Base-by-base conservation (phyloP, 805 yeast species). In the Candida glaebosa region DNA sequence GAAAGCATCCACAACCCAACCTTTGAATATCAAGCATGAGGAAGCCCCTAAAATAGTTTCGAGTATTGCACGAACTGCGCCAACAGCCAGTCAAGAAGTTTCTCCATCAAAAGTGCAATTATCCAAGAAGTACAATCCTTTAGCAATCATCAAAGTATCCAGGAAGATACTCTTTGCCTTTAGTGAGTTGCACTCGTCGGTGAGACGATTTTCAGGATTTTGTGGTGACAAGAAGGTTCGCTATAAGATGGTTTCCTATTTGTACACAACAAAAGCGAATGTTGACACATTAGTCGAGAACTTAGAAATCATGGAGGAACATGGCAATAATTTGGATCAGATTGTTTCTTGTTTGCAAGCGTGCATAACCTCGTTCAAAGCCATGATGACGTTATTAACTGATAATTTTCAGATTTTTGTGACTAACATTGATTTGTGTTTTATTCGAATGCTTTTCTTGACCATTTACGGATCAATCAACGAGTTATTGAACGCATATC, bases 401-500 rank as follows among this genome's bases (percentile, higher is more conserved):
- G 75, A 72, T 2, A 73, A 78, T 51, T 65, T 78, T 37, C 52
- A 62, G 0, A 48, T 66, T 0, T 75, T 82, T 50, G 73, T 79
- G n/a, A 71, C 68, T 30, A 75, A 71, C 33, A 74, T 78, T 31
- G 90, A 84, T 55, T 69, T 81, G 12, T 76, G 84, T 46, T 82
- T 81, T 52, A 69, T 83, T 8, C 64, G 91, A 46, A 73, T 82
- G 72, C 69, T 84, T 34, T 73, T 81, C 45, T 63, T 84, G 58
- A 73, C 82, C 4, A 51, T 81, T 6, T 75, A 75, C 52, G 83
- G 86, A 25, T 74, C 86, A 0, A 76, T 84, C 46, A 74, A 76
- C 41, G 93, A 85, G 57, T 63, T 85, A 38, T 73, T 70, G 49
- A 85, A 85, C 56, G 85, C 89, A 0, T 82, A 81, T 71, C 67